A percentile compares a stretch with the other conserved stretches of the same genome.
These are phyloP conservation scores for Pythium sp. DNA, from an alignment of 352 stramenopile genomes.

Conservation along the genomic window DNA sequence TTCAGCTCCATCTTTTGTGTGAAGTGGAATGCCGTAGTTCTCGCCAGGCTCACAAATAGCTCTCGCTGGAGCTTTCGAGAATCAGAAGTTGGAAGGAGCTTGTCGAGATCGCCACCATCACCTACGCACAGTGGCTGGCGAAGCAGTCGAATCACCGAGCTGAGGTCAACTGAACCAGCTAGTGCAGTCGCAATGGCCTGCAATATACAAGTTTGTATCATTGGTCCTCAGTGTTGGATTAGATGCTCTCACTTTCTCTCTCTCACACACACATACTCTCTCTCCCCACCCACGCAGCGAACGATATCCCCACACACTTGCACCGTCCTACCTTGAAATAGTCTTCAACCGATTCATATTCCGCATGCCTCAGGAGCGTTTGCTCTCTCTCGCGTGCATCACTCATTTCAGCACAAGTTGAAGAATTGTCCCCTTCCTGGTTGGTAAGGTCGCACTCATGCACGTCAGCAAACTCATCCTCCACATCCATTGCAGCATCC, in stretches of 20 bases:
- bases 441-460: not conserved
- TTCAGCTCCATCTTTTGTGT: not conserved
- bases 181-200: not conserved
- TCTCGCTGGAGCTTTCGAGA: not conserved
- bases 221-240: too few relatives aligned
- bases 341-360: not conserved
- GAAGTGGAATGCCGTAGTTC: slow-evolving; percentile 8
- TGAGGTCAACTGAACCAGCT: not conserved
- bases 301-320: not conserved
- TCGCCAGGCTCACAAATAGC: not conserved
- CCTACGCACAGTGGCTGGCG: not conserved
- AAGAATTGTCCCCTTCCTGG: not conserved
- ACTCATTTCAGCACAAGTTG: not conserved
- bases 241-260: too few relatives aligned
- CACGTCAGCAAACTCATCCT: slow-evolving; percentile 7
- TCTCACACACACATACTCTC: too few relatives aligned
- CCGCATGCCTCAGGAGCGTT: not conserved
- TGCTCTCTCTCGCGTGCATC: not conserved
- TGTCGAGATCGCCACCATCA: not conserved
- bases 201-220: too few relatives aligned
- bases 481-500: not conserved
- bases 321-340: slow-evolving; percentile 3
- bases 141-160: not conserved
- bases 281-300: not conserved
- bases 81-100: too few relatives aligned